Conservation (phyloP, 1,139 yeast genomes). For the Suhomyces panamericanus region DNA sequence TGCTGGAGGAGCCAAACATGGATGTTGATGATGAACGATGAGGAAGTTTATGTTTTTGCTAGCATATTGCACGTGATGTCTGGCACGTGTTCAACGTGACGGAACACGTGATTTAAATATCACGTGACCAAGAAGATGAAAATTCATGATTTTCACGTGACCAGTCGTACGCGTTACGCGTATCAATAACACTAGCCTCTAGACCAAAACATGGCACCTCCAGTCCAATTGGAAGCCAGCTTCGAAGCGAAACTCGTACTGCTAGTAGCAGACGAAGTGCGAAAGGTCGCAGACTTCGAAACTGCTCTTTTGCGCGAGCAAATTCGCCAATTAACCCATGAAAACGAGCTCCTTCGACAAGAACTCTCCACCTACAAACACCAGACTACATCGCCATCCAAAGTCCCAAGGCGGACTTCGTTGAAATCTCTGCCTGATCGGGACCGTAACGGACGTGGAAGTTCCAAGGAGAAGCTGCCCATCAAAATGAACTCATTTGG, state of each 20-base stretch:
- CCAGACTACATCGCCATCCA: neutral
- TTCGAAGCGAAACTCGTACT: slow-evolving; percentile 1
- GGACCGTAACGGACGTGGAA: neutral
- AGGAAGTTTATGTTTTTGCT: slow-evolving; percentile 3
- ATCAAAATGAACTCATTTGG: slow-evolving; percentile 14
- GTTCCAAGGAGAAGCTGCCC: slow-evolving; percentile 3
- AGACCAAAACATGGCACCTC: neutral
- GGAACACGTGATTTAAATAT: neutral
- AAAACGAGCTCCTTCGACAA: slow-evolving; percentile 1
- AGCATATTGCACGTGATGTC: slow-evolving; percentile 4
- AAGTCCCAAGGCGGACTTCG: neutral
- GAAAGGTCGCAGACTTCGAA: neutral
- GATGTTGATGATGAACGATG: neutral
- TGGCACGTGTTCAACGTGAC: neutral
- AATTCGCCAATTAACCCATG: slow-evolving; percentile 1
- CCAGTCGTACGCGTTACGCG: slow-evolving; percentile 5
- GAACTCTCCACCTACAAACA: neutral
- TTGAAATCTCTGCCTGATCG: neutral
- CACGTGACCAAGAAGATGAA: no score
- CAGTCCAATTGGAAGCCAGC: neutral
- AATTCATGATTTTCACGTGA: no score
- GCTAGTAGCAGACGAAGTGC: slow-evolving; percentile 4
- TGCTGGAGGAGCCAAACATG: slow-evolving; percentile 13
- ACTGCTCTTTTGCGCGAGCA: neutral
- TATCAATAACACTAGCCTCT: neutral